Base-by-base conservation (phyloP, 768 basidiomycete genomes). In the Lactarius quietus region DNA sequence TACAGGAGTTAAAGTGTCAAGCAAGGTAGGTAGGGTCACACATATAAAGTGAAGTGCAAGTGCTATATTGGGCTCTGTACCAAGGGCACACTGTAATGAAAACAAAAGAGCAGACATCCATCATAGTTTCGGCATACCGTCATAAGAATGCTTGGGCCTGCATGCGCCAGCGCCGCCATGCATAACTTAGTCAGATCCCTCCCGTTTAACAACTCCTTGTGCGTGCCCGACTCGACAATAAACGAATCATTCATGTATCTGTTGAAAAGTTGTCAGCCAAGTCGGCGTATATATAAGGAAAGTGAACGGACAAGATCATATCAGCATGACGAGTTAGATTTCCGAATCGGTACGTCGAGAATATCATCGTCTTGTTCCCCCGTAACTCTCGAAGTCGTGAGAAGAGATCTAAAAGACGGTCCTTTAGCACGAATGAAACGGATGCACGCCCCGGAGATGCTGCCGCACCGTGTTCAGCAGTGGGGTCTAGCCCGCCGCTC, bases 291-390 rank as follows among this genome's bases (percentile, higher is more conserved):
- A 54, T 20, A 14, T 4, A 56, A 58, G 28, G 10, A 48, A 43
- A 14, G 4, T 23, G 35, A 20, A 66, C 65, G 2, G n/a, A 66
- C 65, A 66, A 62, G 28, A 66, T 66, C 51, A 66, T 39, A 54
- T 66, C 65, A 23, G 65, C 88, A 68, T 88, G 82, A 8, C 88
- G 79, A 0, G 89, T 91, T 15, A 90, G 77, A 64, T 85, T 89
- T 14, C 89, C 89, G 70, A 80, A 83, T 1, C 87, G 79, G 74
- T 89, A 90, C 0, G 88, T 88, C 1, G 89, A 91, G 72, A 91
- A 92, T 29, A 92, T 75, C 90, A 92, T 92, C 2, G 90, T 92
- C 74, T 92, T 92, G 73, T 82, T 86, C 14, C 88, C 89, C 59
- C 89, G 80, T 28, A 93, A 72, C 8, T 80, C 76, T 26, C 87